Evolutionary conservation across 495 filamentous ascomycete genomes (phyloP).

Genomic region (Trichoderma erinaceum): DNA sequence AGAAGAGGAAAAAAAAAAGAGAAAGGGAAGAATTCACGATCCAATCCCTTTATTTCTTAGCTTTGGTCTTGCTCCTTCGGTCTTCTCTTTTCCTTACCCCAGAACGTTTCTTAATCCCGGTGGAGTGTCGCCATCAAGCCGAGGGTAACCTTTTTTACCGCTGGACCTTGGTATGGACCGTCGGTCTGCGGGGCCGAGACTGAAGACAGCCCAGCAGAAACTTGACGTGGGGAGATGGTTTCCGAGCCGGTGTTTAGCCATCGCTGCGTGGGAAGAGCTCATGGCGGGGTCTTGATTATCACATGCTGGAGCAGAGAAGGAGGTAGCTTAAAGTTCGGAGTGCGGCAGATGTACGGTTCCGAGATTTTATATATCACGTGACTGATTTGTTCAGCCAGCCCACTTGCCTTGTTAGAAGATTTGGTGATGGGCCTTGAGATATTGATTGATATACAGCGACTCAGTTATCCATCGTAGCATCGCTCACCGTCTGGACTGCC

Average conservation of each 20-base stretch:
- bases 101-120: neutral
- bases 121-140: constrained; percentile 23
- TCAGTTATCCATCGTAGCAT: neutral
- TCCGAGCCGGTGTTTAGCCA: constrained; percentile 1
- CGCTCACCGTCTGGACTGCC: neutral
- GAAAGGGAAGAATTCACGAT: neutral
- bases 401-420: constrained; percentile 7
- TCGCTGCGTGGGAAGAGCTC: neutral
- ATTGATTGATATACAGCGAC: neutral
- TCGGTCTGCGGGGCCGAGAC: neutral
- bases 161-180: neutral
- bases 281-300: neutral
- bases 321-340: neutral
- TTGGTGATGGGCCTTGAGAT: neutral
- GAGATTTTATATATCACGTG: neutral
- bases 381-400: neutral
- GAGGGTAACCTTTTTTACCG: constrained; percentile 31
- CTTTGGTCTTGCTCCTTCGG: neutral
- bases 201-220: neutral
- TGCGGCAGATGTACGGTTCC: neutral
- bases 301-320: neutral
- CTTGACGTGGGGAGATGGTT: neutral
- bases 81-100: neutral
- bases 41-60: neutral
- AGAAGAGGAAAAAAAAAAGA: neutral